Evolutionary conservation across 345 rosid genomes (phyloP).

Genomic region (Rhizophora apiculata): DNA sequence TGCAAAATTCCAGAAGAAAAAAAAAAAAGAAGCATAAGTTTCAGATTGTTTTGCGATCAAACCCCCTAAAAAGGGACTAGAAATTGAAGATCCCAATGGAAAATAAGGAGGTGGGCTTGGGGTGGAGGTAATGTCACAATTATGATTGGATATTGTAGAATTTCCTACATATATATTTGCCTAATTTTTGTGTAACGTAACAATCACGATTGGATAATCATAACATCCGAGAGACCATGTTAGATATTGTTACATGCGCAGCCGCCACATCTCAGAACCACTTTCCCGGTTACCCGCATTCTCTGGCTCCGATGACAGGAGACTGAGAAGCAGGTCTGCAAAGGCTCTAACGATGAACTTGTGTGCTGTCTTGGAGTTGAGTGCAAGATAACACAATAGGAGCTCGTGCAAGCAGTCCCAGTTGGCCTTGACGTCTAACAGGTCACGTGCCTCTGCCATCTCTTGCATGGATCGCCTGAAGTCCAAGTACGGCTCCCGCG

Average conservation of each 20-base stretch:
- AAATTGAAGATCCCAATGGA: no score
- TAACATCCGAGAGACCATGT: conserved; percentile 11
- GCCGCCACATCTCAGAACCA: conserved; percentile 9
- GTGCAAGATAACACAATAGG: conserved; percentile 57
- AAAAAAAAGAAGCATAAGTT: no score
- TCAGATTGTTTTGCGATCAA: no score
- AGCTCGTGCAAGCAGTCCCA: conserved; percentile 84
- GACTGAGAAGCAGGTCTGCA: conserved; percentile 67
- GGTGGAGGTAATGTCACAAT: not conserved
- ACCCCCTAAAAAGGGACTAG: no score
- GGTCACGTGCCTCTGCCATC: conserved; percentile 77
- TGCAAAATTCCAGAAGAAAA: no score
- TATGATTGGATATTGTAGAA: not conserved
- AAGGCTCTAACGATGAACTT: conserved; percentile 72
- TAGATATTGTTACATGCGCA: conserved; percentile 10
- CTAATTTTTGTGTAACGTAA: conserved; percentile 9
- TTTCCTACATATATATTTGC: conserved; percentile 13
- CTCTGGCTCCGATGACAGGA: conserved; percentile 37
- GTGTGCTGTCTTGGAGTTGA: conserved; percentile 68
- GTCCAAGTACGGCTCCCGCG: conserved; percentile 82
- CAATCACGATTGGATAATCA: conserved; percentile 17
- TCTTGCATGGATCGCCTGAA: conserved; percentile 93
- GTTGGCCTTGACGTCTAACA: conserved; percentile 49
- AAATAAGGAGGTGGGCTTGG: no score
- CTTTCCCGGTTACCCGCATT: not conserved